phyloP scores from a whole-genome alignment of 202 grass and related monocot species.

The Hordeum pubiflorum region DNA sequence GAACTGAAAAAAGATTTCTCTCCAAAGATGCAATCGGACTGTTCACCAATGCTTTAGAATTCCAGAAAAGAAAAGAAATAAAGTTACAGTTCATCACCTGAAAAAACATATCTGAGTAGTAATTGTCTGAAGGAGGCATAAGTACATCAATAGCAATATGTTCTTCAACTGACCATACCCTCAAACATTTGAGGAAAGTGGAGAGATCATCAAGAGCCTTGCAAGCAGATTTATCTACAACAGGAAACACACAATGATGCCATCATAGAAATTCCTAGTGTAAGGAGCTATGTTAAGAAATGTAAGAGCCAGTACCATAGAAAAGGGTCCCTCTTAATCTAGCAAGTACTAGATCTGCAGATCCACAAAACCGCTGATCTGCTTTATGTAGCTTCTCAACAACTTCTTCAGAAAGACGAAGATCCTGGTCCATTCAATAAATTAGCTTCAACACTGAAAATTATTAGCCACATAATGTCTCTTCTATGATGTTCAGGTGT shows the following conservation, averaged over 20 bases:
- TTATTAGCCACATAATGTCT: not conserved
- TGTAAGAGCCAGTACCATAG: conserved; percentile 44
- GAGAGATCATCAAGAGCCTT: conserved; percentile 90
- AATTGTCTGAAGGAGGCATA: conserved; percentile 91
- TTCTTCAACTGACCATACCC: conserved; percentile 61
- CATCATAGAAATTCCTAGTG: conserved; percentile 16
- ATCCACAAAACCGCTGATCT: conserved; percentile 84
- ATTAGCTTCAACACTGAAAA: conserved; percentile 16
- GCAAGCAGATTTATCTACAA: conserved; percentile 76
- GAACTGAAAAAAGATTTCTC: conserved; percentile 1
- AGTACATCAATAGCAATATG: conserved; percentile 83
- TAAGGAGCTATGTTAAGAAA: conserved; percentile 18
- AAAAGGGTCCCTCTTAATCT: conserved; percentile 88
- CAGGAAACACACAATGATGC: not conserved
- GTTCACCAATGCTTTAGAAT: not conserved
- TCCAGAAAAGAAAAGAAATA: not conserved
- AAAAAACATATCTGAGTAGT: conserved; percentile 74
- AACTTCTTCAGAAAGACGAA: conserved; percentile 83
- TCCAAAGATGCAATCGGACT: not conserved
- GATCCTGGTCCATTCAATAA: conserved; percentile 53
- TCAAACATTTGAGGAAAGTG: conserved; percentile 65
- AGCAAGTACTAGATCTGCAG: conserved; percentile 77
- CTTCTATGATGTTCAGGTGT: not conserved
- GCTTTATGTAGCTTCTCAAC: conserved; percentile 85
- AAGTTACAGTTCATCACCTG: conserved; percentile 46